Evolutionary conservation across 2,329 filamentous ascomycete genomes (phyloP).

Genomic region (Botrytis fabae): DNA sequence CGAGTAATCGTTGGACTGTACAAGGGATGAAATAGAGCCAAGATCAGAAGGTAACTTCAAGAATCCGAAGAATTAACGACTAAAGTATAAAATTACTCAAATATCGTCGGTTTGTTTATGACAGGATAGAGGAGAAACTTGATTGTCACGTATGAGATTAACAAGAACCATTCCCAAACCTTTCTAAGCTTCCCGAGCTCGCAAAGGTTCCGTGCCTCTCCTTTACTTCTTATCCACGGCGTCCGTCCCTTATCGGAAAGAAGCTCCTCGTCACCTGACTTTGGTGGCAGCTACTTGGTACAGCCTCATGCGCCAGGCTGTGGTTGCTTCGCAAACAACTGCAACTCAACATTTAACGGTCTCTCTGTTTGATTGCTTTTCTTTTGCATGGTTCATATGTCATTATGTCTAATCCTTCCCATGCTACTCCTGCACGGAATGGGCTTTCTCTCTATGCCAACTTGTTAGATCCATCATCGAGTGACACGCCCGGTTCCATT

Average conservation of each 20-base stretch:
- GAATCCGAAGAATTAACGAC: not conserved
- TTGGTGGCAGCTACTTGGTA: not conserved
- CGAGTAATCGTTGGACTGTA: not conserved
- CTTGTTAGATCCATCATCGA: slow-evolving; percentile 66
- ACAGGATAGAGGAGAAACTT: not conserved
- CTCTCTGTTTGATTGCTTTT: slow-evolving; percentile 14
- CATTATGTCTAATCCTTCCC: slow-evolving; percentile 37
- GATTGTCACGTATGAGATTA: not conserved
- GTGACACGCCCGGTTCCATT: slow-evolving; percentile 57
- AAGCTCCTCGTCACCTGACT: not conserved
- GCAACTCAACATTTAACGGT: not conserved
- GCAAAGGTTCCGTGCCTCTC: slow-evolving; percentile 1
- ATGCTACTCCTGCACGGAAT: slow-evolving; percentile 40
- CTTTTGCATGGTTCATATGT: not conserved
- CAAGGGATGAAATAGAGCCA: not conserved
- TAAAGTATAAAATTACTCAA: not conserved
- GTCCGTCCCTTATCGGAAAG: slow-evolving; percentile 3
- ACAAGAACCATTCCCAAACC: not conserved
- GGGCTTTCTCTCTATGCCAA: slow-evolving; percentile 81
- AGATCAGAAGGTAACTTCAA: slow-evolving; percentile 13
- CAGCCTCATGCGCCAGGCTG: slow-evolving; percentile 26
- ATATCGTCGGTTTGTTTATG: not conserved
- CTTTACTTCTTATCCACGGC: slow-evolving; percentile 5
- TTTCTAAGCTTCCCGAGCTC: not conserved
- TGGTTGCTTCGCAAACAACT: slow-evolving; percentile 21